phyloP scores from a whole-genome alignment of 495 filamentous ascomycete species.

The Penicillium macrosclerotiorum region DNA sequence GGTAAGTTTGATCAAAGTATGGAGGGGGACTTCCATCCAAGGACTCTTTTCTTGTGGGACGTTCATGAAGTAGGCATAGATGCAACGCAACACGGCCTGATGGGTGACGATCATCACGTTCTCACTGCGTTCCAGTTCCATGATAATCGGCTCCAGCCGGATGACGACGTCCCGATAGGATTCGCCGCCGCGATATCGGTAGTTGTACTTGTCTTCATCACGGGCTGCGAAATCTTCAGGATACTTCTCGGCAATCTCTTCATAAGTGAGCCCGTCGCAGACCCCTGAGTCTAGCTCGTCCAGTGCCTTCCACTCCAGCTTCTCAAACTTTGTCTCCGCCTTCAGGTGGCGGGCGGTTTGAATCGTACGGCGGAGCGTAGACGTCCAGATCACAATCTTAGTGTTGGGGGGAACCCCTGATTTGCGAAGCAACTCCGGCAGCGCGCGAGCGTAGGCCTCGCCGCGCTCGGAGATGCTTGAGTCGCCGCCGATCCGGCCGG shows the following conservation, averaged over 20 bases:
- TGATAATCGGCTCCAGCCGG: slow-evolving; percentile 96
- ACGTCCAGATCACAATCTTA: slow-evolving; percentile 94
- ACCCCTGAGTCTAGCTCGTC: slow-evolving; percentile 96
- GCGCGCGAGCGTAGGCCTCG: slow-evolving; percentile 75
- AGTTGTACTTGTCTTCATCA: slow-evolving; percentile 98
- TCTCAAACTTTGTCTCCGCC: slow-evolving; percentile 67
- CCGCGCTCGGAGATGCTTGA: slow-evolving; percentile 83
- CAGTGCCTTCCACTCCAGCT: slow-evolving; percentile 96
- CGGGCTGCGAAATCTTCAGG: slow-evolving; percentile 92
- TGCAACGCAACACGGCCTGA: slow-evolving; percentile 93
- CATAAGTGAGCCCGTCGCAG: slow-evolving; percentile 93
- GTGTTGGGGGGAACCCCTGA: slow-evolving; percentile 75
- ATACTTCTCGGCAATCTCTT: slow-evolving; percentile 84
- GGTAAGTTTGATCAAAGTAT: slow-evolving; percentile 94
- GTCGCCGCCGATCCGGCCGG: slow-evolving; percentile 88
- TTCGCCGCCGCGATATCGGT: slow-evolving; percentile 95
- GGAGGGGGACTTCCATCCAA: slow-evolving; percentile 96
- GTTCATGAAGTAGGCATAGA: slow-evolving; percentile 99
- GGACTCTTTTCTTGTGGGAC: slow-evolving; percentile 85
- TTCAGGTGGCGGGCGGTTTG: slow-evolving; percentile 79
- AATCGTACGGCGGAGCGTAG: slow-evolving; percentile 88
- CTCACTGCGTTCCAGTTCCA: slow-evolving; percentile 94
- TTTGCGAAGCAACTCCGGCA: slow-evolving; percentile 76
- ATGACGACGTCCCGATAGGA: slow-evolving; percentile 98
- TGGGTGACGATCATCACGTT: slow-evolving; percentile 98